Conservation (phyloP, 2,329 filamentous ascomycete species). For the Xylaria sp. region DNA sequence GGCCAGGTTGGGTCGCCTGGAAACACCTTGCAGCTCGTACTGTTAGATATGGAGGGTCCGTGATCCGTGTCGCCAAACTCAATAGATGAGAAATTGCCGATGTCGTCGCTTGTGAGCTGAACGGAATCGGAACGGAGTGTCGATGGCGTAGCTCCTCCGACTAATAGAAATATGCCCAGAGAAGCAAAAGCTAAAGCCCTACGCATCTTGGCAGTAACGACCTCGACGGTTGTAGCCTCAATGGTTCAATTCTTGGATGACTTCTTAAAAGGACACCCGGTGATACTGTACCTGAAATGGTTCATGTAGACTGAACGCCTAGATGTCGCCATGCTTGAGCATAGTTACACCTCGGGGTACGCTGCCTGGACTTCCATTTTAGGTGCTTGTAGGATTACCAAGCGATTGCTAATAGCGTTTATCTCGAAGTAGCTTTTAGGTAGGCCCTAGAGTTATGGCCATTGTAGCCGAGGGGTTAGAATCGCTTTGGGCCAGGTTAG, state of each 20-base stretch:
- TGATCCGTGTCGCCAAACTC: slow-evolving; percentile 23
- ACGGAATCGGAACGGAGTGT: slow-evolving; percentile 14
- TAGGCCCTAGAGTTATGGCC: background rate
- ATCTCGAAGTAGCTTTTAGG: background rate
- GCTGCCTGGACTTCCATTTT: background rate
- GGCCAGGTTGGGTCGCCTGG: slow-evolving; percentile 35
- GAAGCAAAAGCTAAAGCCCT: background rate
- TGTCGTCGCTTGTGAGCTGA: slow-evolving; percentile 20
- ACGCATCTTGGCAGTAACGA: background rate
- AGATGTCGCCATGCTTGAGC: background rate
- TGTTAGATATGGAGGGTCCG: background rate
- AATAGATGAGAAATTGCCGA: slow-evolving; percentile 23
- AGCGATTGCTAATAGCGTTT: background rate
- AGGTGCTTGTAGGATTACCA: slow-evolving; percentile 6
- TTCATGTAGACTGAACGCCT: slow-evolving; percentile 16
- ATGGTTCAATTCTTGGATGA: background rate
- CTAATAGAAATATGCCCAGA: slow-evolving; percentile 4
- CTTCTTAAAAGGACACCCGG: background rate
- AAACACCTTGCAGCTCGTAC: slow-evolving; percentile 28
- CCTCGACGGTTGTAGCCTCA: background rate
- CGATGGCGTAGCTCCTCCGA: slow-evolving; percentile 3
- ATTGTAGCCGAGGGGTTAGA: background rate
- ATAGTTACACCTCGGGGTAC: background rate
- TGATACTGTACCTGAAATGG: slow-evolving; percentile 2
- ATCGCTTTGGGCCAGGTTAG: background rate